phyloP scores from a whole-genome alignment of 2,329 filamentous ascomycete genomes.

The Xylariaceae sp. region DNA sequence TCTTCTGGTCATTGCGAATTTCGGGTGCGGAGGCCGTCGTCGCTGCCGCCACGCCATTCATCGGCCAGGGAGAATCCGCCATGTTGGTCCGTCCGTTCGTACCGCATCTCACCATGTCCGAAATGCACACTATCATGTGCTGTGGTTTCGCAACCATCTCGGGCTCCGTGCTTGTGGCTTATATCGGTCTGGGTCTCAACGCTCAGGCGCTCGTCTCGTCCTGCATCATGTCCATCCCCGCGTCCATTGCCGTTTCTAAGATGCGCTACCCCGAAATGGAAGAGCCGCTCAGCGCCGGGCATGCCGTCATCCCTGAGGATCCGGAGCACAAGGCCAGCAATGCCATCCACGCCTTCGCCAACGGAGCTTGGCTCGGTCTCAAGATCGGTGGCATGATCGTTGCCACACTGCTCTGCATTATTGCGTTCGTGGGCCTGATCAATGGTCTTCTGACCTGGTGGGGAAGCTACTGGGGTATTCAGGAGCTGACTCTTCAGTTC shows the following conservation, averaged over 20 bases:
- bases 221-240: constrained; percentile 94
- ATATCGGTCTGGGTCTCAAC: constrained; percentile 79
- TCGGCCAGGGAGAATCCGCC: constrained; percentile 88
- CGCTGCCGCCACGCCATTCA: constrained; percentile 87
- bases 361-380: constrained; percentile 70
- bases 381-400: constrained; percentile 74
- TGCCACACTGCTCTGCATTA: constrained; percentile 68
- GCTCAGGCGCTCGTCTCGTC: constrained; percentile 82
- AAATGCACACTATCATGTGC: constrained; percentile 89
- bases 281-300: constrained; percentile 77
- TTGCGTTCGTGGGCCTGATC: constrained; percentile 62
- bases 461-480: constrained; percentile 65
- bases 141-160: constrained; percentile 92
- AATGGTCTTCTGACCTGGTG: constrained; percentile 71
- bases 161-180: constrained; percentile 80
- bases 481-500: constrained; percentile 63
- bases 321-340: constrained; percentile 74
- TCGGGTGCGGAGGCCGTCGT: constrained; percentile 93
- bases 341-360: constrained; percentile 70
- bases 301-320: constrained; percentile 76
- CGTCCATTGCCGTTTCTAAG: constrained; percentile 84
- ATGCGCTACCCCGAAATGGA: constrained; percentile 85
- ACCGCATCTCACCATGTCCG: constrained; percentile 76
- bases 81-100: constrained; percentile 90
- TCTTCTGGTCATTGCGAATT: constrained; percentile 85